Evolutionary conservation across 2,329 filamentous ascomycete genomes (phyloP), one percentile per base, ranked within the genome.

Genomic region (Periconia sp.): DNA sequence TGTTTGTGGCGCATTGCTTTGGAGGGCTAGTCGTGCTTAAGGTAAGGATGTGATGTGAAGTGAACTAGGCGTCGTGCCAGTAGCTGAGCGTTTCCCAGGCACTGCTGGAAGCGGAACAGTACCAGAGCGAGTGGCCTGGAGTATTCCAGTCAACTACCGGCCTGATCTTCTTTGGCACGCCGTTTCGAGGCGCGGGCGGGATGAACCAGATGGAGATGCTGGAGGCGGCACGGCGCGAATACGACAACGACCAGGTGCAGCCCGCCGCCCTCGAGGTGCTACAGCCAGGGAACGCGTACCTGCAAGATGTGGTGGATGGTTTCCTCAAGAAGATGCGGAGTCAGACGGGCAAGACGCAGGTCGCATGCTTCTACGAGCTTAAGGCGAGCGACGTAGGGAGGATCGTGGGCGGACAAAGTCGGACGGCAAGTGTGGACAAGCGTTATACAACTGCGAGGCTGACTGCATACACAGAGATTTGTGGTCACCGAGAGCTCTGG

Each of bases 1-100:
- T 58, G 13, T 63, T 63, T 36, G 39, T 63, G 26, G 57, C 57
- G 23, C 54, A 63, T 38, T 54, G 54, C 37, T 61, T 62, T 40
- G 52, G 57, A 36, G 59, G 59, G 26, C 48, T 61, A 18, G 54
- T 61, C 16, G 47, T 61, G 43, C 44, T 61, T 17, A 58, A 62
- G 47, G 56, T 56, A 36, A 48, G 46, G 5, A 40, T 19, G n/a
- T n/a, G n/a, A n/a, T n/a, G n/a, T n/a, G n/a, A n/a, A n/a, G n/a
- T n/a, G n/a, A n/a, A n/a, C n/a, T n/a, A n/a, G n/a, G n/a, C n/a
- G n/a, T n/a, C n/a, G n/a, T n/a, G n/a, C n/a, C n/a, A n/a, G n/a
- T n/a, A n/a, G n/a, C n/a, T n/a, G 18, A 33, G 23, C 4, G 8
- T 3, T 33, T 28, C 23, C 10, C 21, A 59, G 56, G 46, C 54